Base-by-base conservation (phyloP, 768 basidiomycete species). In the Leccinum variicolor region DNA sequence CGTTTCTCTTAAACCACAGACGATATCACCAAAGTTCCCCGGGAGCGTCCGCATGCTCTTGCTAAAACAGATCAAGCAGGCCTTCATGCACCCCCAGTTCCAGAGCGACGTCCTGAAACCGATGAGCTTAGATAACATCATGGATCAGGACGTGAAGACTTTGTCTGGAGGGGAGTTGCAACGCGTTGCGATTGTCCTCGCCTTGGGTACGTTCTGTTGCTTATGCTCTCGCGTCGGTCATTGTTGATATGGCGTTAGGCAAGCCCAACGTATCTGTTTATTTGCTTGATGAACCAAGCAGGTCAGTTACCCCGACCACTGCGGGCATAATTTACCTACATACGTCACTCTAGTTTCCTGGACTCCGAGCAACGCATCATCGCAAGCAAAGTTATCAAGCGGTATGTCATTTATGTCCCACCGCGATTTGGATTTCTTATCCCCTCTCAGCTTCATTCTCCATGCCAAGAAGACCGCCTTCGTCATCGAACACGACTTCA, bases 61-160 rank as follows among this genome's bases (percentile, higher is more conserved):
- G 57, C 69, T 99, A 52, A 98, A 97, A 78, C 86, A 89, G 74
- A 97, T 98, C 77, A 95, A 96, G 76, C 80, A 83, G 21, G 85
- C 94, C 29, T 98, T 97, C 76, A 96, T 98, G 94, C 94, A 97
- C 73, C 90, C 95, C n/a, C 97, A 98, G 74, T 99, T 99, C 89
- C 92, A 96, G 74, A 91, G 90, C 43, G 97, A 98, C 69, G 97
- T 98, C 47, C 76, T 98, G 60, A 98, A 98, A 77, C 96, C 96
- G 25, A 98, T 99, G 96, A 92, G 77, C 70, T 73, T 99, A 66
- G 97, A 99, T 43, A 83, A 85, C 55, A 88, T 99, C 61, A 87
- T 99, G 79, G 97, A 99, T 72, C 95, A 99, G 75, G 94, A 98
- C 36, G 97, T 99, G 21, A 94, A 94, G 79, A 98, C 96, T 23